Evolutionary conservation across 2,329 filamentous ascomycete genomes (phyloP).

Genomic region (Colletotrichum filicis): DNA sequence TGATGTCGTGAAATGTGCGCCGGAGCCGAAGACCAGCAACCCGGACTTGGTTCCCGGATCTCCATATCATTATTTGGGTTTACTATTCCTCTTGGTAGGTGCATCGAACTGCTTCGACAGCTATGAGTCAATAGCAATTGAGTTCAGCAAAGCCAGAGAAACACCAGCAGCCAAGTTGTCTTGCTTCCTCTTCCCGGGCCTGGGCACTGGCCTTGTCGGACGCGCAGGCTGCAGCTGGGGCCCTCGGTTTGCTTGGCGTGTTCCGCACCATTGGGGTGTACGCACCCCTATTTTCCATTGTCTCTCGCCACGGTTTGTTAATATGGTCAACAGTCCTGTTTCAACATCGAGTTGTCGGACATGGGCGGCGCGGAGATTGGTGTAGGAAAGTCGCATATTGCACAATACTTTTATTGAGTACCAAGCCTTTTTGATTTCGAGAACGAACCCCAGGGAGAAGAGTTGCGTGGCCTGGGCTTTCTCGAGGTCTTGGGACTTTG

Average conservation of each 20-base stretch:
- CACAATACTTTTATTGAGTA: background rate
- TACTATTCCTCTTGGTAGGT: background rate
- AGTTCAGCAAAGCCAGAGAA: background rate
- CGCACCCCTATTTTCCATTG: background rate
- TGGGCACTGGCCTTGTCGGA: background rate
- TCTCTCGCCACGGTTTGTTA: background rate
- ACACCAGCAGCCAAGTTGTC: background rate
- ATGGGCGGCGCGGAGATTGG: conserved; percentile 2
- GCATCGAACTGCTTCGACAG: background rate
- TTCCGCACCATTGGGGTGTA: background rate
- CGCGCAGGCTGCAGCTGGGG: background rate
- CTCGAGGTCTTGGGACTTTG: background rate
- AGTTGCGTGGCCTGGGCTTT: too few species aligned
- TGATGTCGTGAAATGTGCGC: background rate
- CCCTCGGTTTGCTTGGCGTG: background rate
- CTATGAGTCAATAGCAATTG: background rate
- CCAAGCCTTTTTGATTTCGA: background rate
- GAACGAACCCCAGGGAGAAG: background rate
- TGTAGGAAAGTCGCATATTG: background rate
- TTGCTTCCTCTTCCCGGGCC: background rate
- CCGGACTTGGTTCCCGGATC: background rate
- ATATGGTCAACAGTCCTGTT: background rate
- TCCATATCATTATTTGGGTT: background rate
- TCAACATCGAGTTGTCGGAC: background rate
- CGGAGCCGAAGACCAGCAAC: background rate